A percentile compares a stretch with the other conserved stretches of the same genome.
These are phyloP conservation scores for Xerocomellus chrysenteron DNA, from an alignment of 768 basidiomycete genomes.

Conservation along the genomic window DNA sequence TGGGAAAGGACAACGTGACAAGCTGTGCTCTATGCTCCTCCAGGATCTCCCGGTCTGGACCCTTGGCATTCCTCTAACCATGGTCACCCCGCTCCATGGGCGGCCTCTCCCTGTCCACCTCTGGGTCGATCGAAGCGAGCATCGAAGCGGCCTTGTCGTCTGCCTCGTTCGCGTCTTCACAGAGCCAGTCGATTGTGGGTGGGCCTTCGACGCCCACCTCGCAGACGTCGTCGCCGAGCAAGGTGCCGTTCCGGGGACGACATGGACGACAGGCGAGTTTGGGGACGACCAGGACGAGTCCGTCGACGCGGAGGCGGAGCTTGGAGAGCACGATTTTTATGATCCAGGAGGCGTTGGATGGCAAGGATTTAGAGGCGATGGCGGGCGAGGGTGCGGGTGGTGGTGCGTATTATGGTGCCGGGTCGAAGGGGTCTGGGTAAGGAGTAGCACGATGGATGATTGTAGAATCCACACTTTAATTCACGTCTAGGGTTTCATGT, in stretches of 20 bases:
- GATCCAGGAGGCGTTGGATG: slow-evolving; percentile 91
- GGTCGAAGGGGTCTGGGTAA: too few species aligned
- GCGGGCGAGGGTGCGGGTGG: background rate
- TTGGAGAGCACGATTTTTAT: slow-evolving; percentile 94
- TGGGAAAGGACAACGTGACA: too few species aligned
- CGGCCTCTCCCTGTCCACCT: slow-evolving; percentile 45
- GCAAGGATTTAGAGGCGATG: slow-evolving; percentile 46
- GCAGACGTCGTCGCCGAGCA: slow-evolving; percentile 46
- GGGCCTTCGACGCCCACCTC: slow-evolving; percentile 29
- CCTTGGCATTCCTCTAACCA: too few species aligned
- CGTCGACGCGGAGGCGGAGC: slow-evolving; percentile 87
- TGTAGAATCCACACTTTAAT: too few species aligned
- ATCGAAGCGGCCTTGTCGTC: slow-evolving; percentile 34
- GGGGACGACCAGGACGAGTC: slow-evolving; percentile 90
- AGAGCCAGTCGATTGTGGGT: slow-evolving; percentile 19
- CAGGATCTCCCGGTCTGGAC: too few species aligned
- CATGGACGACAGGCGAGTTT: slow-evolving; percentile 55
- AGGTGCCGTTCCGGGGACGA: slow-evolving; percentile 61
- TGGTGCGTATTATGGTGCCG: too few species aligned
- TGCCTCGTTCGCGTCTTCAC: slow-evolving; percentile 24
- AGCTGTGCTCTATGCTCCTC: too few species aligned
- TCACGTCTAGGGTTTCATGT: too few species aligned
- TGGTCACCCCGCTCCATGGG: slow-evolving; percentile 1
- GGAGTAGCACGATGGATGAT: too few species aligned
- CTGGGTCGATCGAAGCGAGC: slow-evolving; percentile 42